phyloP scores from a whole-genome alignment of 495 filamentous ascomycete genomes.

The Baudoinia panamericana region DNA sequence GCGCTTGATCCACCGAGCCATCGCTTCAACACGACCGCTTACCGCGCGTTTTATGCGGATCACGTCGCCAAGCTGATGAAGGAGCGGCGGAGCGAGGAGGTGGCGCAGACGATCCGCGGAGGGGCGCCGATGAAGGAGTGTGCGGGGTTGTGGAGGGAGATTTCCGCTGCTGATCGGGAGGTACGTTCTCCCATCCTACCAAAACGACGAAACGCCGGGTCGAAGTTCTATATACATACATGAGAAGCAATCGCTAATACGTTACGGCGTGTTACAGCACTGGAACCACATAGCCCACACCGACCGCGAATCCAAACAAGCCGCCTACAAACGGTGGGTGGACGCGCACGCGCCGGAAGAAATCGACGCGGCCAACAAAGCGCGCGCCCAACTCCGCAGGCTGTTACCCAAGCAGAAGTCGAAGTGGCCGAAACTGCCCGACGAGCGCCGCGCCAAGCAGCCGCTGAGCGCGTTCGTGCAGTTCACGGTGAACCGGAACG shows the following conservation, averaged over 20 bases:
- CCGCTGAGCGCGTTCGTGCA: constrained; percentile 29
- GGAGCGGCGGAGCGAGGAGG: no score
- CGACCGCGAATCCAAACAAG: constrained; percentile 35
- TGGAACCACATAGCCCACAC: constrained; percentile 39
- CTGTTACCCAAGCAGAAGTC: constrained; percentile 5
- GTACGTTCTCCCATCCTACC: constrained; percentile 1
- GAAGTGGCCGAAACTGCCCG: constrained; percentile 23
- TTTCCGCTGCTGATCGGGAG: constrained; percentile 11
- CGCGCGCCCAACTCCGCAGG: constrained; percentile 38
- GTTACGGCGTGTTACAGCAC: constrained; percentile 25
- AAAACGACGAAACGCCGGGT: background rate
- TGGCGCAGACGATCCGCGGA: background rate
- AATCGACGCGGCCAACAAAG: constrained; percentile 51
- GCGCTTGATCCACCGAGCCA: constrained; percentile 14
- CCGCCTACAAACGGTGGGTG: constrained; percentile 46
- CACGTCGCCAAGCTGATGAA: background rate
- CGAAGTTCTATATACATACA: background rate
- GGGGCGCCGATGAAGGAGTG: background rate
- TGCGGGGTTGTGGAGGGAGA: constrained; percentile 1
- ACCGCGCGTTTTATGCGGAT: constrained; percentile 20
- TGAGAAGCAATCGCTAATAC: background rate
- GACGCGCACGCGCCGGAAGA: constrained; percentile 40
- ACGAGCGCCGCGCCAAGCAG: constrained; percentile 46
- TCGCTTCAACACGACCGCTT: constrained; percentile 13
- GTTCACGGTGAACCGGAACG: constrained; percentile 38